Percentiles rank a stretch among this genome's conserved stretches.
Evolutionary conservation across 1,284 basidiomycete genomes (phyloP).

Genomic region (Pholiota adiposa): DNA sequence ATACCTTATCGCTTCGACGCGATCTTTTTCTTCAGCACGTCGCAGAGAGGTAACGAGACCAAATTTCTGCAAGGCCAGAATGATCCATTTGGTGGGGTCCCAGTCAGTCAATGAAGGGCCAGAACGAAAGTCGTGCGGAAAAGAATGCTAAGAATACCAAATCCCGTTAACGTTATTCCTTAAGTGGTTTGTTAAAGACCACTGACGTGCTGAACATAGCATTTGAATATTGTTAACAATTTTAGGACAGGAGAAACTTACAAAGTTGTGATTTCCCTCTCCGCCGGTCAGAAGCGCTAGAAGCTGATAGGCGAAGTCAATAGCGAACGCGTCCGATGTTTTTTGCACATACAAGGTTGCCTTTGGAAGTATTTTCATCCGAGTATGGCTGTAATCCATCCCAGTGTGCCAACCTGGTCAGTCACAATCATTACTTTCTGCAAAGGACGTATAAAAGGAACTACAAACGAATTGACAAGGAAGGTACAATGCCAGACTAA

Average conservation of each 20-base stretch:
- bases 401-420: constrained; percentile 71
- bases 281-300: constrained; percentile 74
- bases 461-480: constrained; percentile 72
- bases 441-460: background rate
- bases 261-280: constrained; percentile 83
- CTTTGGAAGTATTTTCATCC: constrained; percentile 78
- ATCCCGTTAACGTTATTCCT: background rate
- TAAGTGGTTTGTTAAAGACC: background rate
- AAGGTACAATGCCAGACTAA: constrained; percentile 82
- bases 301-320: constrained; percentile 41
- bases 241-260: too few species aligned
- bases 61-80: constrained; percentile 55
- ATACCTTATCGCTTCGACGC: constrained; percentile 56
- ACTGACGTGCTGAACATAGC: constrained; percentile 32
- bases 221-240: background rate
- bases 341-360: constrained; percentile 58
- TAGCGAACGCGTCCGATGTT: background rate
- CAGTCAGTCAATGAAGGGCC: constrained; percentile 66
- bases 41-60: constrained; percentile 57
- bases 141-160: constrained; percentile 61
- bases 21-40: constrained; percentile 61
- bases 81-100: constrained; percentile 86
- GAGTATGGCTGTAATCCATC: constrained; percentile 79
- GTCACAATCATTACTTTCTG: background rate
- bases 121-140: constrained; percentile 77